Evolutionary conservation across 768 basidiomycete genomes (phyloP), one percentile per base, ranked within the genome.

Genomic region (Pisolithus orientalis): DNA sequence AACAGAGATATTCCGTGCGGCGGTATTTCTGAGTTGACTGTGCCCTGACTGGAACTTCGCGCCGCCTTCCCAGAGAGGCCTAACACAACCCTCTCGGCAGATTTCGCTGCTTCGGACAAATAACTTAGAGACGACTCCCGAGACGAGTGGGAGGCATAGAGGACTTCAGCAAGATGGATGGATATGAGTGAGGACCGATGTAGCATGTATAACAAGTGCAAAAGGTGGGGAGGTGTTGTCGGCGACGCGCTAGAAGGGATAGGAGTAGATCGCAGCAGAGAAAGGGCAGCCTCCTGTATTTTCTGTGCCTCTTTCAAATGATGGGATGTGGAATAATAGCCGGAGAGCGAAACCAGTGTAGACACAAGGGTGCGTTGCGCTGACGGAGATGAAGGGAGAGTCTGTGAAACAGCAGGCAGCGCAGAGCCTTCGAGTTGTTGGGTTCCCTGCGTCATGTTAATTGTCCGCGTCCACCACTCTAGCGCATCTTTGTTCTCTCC

Each of bases 111-210:
- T 24, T 75, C 73, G 16, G 69, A 68, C 39, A 89, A 70, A 70
- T 75, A 79, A 59, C 78, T 75, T 28, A 86, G 71, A 2, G 83
- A 82, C 4, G 72, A 65, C 7, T 68, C 58, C 3, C 70, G 61
- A 25, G 78, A 71, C 14, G 73, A 59, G 32, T 66, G 64, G 17
- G 71, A 65, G 4, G 82, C 82, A 60, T 83, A 75, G 9, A 80
- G 68, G 10, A 90, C 85, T 67, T 90, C 86, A 0, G 85, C 87
- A 13, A 82, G 78, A 60, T 90, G 88, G 11, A 85, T 72, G 13
- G 83, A 83, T 44, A 90, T 67, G 10, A 90, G 70, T n/a, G 88
- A 80, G 14, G 85, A 80, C 39, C 86, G 83, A 54, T 90, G 87
- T 28, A 87, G 75, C 40, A 90, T 68, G 57, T 79, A 87, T 6